A percentile compares a stretch with the other conserved stretches of the same genome.
Evolutionary conservation across 1,139 yeast genomes (phyloP).

Genomic region (Protomyces lactucae-debilis): DNA sequence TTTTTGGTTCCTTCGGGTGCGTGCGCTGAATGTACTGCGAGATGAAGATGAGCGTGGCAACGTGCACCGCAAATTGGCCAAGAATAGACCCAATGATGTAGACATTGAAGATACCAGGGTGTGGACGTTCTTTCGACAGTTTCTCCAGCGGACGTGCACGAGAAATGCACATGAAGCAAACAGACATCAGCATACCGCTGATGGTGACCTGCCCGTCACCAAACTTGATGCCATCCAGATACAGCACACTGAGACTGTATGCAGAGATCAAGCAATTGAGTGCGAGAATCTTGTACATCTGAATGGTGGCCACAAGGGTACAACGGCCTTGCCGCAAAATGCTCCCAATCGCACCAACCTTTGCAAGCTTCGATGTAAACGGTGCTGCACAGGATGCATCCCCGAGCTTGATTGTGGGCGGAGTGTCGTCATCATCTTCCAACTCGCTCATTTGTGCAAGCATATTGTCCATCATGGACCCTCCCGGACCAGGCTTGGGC

Average conservation of each 20-base stretch:
- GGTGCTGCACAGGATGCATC: constrained; percentile 99
- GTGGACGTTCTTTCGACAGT: constrained; percentile 91
- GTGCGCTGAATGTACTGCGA: constrained; percentile 74
- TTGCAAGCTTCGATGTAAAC: constrained; percentile 87
- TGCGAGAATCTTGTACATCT: constrained; percentile 97
- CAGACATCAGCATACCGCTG: constrained; percentile 82
- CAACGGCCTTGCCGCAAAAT: constrained; percentile 98
- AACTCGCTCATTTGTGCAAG: constrained; percentile 50
- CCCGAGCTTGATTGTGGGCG: constrained; percentile 89
- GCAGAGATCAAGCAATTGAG: constrained; percentile 96
- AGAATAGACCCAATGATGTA: constrained; percentile 96
- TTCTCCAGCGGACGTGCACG: constrained; percentile 88
- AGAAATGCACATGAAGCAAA: constrained; percentile 91
- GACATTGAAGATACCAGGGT: constrained; percentile 89
- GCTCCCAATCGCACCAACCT: constrained; percentile 87
- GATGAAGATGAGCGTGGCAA: constrained; percentile 72
- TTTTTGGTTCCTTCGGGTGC: constrained; percentile 43
- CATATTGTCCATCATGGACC: constrained; percentile 66
- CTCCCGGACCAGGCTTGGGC: constrained; percentile 39
- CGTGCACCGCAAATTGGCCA: constrained; percentile 94
- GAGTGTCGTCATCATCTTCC: constrained; percentile 72
- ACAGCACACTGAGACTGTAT: constrained; percentile 86
- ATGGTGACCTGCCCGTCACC: constrained; percentile 97
- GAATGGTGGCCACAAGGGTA: constrained; percentile 94
- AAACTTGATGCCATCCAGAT: constrained; percentile 94